Evolutionary conservation across 495 filamentous ascomycete genomes (phyloP), one percentile per base, ranked within the genome.

Genomic region (Penicillium malachiteum): DNA sequence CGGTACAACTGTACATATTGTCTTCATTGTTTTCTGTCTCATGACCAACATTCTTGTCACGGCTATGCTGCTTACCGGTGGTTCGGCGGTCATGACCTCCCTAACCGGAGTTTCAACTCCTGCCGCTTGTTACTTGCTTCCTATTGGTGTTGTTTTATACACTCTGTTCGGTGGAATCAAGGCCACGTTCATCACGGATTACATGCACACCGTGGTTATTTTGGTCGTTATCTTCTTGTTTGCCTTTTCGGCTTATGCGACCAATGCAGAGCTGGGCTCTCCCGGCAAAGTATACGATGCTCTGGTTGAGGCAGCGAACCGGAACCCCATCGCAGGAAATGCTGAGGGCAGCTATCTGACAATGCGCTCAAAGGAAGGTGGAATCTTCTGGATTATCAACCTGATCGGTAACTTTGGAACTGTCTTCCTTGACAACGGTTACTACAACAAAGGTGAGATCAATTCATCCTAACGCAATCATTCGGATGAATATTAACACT

Each of bases 351-450:
- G 86, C 62, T 96, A 96, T 61, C 71, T 97, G 7, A 96, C 93
- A 6, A 96, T 97, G 92, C 77, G 82, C 45, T 92, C 88, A 11
- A 85, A 84, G 57, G 85, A 96, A 62, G 92, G 92, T 21, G 92
- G 86, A 16, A 89, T 97, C 54, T 97, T 97, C 80, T 96, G 96
- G 78, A 84, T 97, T 48, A 97, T 97, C 74, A 96, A 97, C 71
- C 81, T 96, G 51, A 84, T 92, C 54, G 90, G 90, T 39, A 73
- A 73, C 59, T 75, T 72, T 50, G 71, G 88, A 44, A 93, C 91
- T 31, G 88, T 92, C 44, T 92, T 92, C 75, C 78, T 87, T 4
- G 86, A 91, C 68, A 90, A 87, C 56, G 84, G 85, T 10, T 95
- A 95, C 77, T 96, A 93, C 77, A 94, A 96, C 79, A 96, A 96